A percentile compares a stretch with the other conserved stretches of the same genome.
phyloP scores from a whole-genome alignment of 2,329 filamentous ascomycete genomes.

The Aureobasidium sp. region DNA sequence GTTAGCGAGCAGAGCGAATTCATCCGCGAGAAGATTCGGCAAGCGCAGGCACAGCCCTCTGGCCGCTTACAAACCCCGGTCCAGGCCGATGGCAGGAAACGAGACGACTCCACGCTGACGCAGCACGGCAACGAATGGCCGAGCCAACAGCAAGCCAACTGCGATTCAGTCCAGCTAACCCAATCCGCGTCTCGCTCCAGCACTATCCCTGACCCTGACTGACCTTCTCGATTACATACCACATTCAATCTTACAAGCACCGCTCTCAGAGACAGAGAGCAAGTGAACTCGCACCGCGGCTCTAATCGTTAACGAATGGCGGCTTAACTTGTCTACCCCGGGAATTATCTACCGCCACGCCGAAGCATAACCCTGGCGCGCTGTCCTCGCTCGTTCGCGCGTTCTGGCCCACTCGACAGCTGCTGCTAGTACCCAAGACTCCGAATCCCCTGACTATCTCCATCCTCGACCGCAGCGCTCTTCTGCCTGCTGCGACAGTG shows the following conservation, averaged over 20 bases:
- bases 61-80: background rate
- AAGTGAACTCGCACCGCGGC: background rate
- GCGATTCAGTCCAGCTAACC: background rate
- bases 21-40: background rate
- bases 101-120: constrained; percentile 9
- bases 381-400: constrained; percentile 7
- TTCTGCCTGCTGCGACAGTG: constrained; percentile 2
- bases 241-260: background rate
- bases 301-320: background rate
- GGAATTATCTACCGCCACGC: background rate
- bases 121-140: background rate
- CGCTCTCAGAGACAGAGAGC: no score
- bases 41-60: background rate
- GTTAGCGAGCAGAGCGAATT: background rate
- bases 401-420: constrained; percentile 6
- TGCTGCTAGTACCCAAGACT: background rate
- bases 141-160: background rate
- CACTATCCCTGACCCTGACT: background rate
- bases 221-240: background rate
- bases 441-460: background rate
- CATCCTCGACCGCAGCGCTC: background rate
- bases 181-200: background rate
- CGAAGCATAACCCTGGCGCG: constrained; percentile 9
- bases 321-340: background rate
- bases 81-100: background rate